Percentiles rank a stretch among this genome's conserved stretches.
phyloP scores from a whole-genome alignment of 176 grass and related monocot genomes.

The Oryza meridionalis region DNA sequence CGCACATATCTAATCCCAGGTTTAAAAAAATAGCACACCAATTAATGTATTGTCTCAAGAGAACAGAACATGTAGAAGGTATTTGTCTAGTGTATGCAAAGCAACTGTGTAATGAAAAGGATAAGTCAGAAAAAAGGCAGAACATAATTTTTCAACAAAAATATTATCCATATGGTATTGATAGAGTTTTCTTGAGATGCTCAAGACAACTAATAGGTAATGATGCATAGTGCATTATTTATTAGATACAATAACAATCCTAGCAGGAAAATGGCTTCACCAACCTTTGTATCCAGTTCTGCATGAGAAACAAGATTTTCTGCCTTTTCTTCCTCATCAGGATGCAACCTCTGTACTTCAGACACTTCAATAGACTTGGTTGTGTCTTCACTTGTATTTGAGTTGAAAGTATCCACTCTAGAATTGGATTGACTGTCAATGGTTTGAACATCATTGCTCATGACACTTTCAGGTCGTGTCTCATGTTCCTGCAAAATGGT shows the following conservation, averaged over 20 bases:
- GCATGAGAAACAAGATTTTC: constrained; percentile 27
- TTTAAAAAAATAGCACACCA: not conserved
- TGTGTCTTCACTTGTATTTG: constrained; percentile 21
- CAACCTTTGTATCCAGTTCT: constrained; percentile 35
- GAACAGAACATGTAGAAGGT: not conserved
- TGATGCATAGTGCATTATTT: not conserved
- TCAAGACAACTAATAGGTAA: not conserved
- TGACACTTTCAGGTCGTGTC: constrained; percentile 7
- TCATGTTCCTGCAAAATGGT: constrained; percentile 37
- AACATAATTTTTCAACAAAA: constrained; percentile 10
- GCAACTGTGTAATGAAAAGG: not conserved
- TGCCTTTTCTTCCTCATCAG: constrained; percentile 9
- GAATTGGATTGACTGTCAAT: constrained; percentile 23
- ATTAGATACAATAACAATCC: constrained; percentile 9
- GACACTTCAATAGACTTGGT: constrained; percentile 19
- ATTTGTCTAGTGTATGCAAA: not conserved
- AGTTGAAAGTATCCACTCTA: constrained; percentile 27
- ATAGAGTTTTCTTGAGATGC: not conserved
- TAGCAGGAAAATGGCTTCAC: constrained; percentile 29
- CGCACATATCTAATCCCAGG: not conserved
- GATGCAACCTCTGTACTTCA: not conserved
- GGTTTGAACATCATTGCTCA: constrained; percentile 11
- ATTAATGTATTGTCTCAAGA: not conserved
- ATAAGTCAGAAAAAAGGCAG: not conserved
- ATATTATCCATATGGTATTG: constrained; percentile 7